Conservation (phyloP, 495 filamentous ascomycete genomes). For the Penicillium fimorum region DNA sequence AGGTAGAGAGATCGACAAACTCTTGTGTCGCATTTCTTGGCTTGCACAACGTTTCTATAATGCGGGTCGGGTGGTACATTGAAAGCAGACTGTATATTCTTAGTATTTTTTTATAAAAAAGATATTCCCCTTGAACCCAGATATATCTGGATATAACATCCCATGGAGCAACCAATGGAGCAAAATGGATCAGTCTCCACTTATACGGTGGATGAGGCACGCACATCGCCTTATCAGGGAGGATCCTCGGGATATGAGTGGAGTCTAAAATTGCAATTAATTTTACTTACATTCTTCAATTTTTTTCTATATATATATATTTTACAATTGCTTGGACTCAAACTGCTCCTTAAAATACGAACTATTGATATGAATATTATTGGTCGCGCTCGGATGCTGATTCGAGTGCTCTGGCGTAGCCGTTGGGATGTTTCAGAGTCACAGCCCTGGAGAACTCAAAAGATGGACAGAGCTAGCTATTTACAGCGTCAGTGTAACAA, state of each 20-base stretch:
- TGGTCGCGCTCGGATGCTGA: slow-evolving; percentile 7
- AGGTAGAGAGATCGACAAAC: slow-evolving; percentile 31
- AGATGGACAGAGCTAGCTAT: not conserved
- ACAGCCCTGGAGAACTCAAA: not conserved
- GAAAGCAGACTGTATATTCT: no score
- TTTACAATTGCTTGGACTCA: no score
- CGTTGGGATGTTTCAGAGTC: slow-evolving; percentile 21
- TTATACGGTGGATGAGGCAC: not conserved
- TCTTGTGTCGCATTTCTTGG: slow-evolving; percentile 16
- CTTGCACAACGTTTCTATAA: slow-evolving; percentile 22
- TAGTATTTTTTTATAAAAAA: no score
- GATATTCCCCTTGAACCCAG: slow-evolving; percentile 19
- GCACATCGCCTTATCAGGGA: slow-evolving; percentile 1
- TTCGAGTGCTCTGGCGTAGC: slow-evolving; percentile 5
- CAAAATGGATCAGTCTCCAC: slow-evolving; percentile 4
- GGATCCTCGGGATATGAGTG: not conserved
- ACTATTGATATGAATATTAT: not conserved
- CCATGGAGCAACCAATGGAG: not conserved
- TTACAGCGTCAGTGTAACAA: not conserved
- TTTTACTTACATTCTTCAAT: not conserved
- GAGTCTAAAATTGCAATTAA: not conserved
- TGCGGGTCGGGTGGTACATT: slow-evolving; percentile 30
- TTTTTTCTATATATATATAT: not conserved
- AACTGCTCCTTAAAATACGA: no score
- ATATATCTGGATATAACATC: not conserved